These are phyloP conservation scores for Entomortierella chlamydospora DNA, from an alignment of 192 early-diverging fungal species.

Conservation along the genomic window DNA sequence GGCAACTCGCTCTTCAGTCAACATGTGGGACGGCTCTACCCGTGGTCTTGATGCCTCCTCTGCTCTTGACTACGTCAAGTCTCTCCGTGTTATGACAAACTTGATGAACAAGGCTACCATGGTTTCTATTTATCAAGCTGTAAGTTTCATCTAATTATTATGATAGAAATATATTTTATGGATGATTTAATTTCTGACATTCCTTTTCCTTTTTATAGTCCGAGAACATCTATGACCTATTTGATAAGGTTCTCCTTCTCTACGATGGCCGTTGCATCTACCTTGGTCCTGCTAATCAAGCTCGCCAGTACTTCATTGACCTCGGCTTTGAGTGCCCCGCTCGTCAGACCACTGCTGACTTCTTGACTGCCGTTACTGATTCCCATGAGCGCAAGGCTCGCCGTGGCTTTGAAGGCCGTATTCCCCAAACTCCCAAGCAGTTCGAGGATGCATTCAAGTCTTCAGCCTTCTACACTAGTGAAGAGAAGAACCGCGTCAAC, in stretches of 20 bases:
- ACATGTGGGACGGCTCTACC: constrained; percentile 80
- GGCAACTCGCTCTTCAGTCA: constrained; percentile 63
- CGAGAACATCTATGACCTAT: constrained; percentile 81
- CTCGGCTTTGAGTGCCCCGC: constrained; percentile 71
- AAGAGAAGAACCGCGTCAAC: constrained; percentile 53
- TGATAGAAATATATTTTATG: neutral
- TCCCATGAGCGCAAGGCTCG: constrained; percentile 64
- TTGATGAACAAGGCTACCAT: constrained; percentile 74
- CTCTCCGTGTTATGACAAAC: constrained; percentile 80
- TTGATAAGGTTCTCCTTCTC: constrained; percentile 76
- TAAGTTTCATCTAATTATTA: constrained; percentile 58
- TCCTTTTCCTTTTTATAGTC: constrained; percentile 30
- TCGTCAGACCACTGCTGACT: constrained; percentile 80
- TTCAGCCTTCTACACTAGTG: constrained; percentile 54
- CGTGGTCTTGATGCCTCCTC: constrained; percentile 86
- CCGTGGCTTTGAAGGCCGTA: constrained; percentile 66
- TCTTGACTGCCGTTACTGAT: constrained; percentile 78
- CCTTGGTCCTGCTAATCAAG: constrained; percentile 70
- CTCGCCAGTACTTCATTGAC: constrained; percentile 70
- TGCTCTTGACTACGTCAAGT: constrained; percentile 84
- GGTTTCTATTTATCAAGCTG: constrained; percentile 79
- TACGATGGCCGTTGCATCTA: constrained; percentile 77
- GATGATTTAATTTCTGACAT: neutral
- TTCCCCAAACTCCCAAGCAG: constrained; percentile 70
- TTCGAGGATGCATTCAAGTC: constrained; percentile 69